These are phyloP conservation scores for Sextonia rubra DNA, from an alignment of 164 flowering plant genomes.

Conservation along the genomic window DNA sequence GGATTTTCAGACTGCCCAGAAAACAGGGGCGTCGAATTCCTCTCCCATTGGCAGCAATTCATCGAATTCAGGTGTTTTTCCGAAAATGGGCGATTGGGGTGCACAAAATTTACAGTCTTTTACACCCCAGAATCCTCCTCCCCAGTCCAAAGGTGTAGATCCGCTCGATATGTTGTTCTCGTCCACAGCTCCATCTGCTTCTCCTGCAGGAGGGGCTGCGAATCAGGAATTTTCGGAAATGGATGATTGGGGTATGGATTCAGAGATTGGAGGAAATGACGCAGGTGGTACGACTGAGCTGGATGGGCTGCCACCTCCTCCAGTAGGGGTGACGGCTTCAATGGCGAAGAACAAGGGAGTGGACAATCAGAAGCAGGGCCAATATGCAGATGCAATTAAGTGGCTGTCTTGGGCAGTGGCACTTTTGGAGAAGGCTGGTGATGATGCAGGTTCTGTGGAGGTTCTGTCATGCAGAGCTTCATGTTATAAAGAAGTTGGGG, in stretches of 20 bases:
- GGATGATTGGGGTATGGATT: constrained; percentile 77
- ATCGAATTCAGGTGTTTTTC: constrained; percentile 16
- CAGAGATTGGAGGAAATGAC: constrained; percentile 47
- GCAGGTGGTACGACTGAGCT: constrained; percentile 68
- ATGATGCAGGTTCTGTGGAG: constrained; percentile 42
- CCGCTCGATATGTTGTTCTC: constrained; percentile 62
- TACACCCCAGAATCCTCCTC: constrained; percentile 22
- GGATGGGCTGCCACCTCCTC: constrained; percentile 96
- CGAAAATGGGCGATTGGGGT: constrained; percentile 40
- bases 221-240: constrained; percentile 36
- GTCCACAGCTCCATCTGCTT: constrained; percentile 35
- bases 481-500: constrained; percentile 98
- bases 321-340: constrained; percentile 69
- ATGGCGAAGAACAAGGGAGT: constrained; percentile 81
- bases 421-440: constrained; percentile 73
- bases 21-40: constrained; percentile 7
- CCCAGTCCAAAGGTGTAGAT: constrained; percentile 40
- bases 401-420: constrained; percentile 93
- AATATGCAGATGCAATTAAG: constrained; percentile 96
- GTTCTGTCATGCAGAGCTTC: constrained; percentile 81
- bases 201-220: constrained; percentile 25
- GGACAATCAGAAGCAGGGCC: constrained; percentile 87
- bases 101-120: constrained; percentile 21
- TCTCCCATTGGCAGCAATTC: constrained; percentile 21
- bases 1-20: constrained; percentile 30